Conservation (phyloP, 192 early-diverging fungal genomes). For the Coemansia biformis region DNA sequence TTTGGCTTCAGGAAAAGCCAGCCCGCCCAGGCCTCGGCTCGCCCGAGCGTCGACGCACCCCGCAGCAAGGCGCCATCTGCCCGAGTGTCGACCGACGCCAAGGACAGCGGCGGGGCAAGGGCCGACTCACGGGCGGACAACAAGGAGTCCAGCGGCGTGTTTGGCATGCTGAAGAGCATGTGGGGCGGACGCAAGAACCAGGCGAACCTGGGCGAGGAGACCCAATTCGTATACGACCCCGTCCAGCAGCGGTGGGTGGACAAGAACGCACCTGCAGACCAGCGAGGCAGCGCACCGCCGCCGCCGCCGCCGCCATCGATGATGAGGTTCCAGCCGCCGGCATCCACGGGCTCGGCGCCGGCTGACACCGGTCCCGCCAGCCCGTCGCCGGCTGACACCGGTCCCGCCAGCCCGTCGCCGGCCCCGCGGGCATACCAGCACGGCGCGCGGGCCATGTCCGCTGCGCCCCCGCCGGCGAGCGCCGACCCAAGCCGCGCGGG, state of each 20-base stretch:
- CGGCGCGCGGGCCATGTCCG: neutral
- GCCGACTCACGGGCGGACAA: constrained; percentile 33
- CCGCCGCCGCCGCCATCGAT: constrained; percentile 41
- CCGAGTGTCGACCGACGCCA: constrained; percentile 8
- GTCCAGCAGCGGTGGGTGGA: constrained; percentile 81
- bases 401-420: neutral
- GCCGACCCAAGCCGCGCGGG: constrained; percentile 23
- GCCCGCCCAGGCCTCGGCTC: constrained; percentile 4
- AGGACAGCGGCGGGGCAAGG: constrained; percentile 11
- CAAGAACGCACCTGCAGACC: constrained; percentile 31
- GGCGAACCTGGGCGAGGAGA: constrained; percentile 85
- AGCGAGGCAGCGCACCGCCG: constrained; percentile 25
- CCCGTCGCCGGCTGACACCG: constrained; percentile 1
- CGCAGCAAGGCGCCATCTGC: constrained; percentile 24
- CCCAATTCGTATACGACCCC: constrained; percentile 80
- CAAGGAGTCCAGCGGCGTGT: constrained; percentile 52
- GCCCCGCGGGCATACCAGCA: neutral
- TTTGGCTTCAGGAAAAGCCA: constrained; percentile 43
- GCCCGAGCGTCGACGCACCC: constrained; percentile 17
- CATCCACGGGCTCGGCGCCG: constrained; percentile 12
- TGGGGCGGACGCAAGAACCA: constrained; percentile 53
- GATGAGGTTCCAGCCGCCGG: constrained; percentile 30
- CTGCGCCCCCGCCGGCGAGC: constrained; percentile 16
- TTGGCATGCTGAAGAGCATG: constrained; percentile 48
- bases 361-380: neutral